Evolutionary conservation across 1,284 basidiomycete genomes (phyloP).

Genomic region (Athelia sp.): DNA sequence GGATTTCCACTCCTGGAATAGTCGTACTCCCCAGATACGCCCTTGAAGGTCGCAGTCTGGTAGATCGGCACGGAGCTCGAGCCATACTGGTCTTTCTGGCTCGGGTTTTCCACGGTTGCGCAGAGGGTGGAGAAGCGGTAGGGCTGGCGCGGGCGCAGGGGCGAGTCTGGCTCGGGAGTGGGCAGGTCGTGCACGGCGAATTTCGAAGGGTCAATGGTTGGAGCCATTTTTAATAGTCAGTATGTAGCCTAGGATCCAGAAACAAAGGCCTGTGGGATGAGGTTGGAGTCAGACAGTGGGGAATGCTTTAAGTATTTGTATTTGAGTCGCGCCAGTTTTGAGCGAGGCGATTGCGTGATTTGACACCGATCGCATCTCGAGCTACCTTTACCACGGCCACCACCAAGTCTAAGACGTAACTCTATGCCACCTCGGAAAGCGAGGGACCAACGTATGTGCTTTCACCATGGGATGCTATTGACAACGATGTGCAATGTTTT

Average conservation of each 20-base stretch:
- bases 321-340: not conserved
- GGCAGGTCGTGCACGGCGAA: conserved; percentile 40
- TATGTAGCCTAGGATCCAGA: not conserved
- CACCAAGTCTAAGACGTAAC: not conserved
- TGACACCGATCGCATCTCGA: too few relatives aligned
- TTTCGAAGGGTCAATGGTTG: conserved; percentile 14
- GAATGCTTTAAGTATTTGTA: too few relatives aligned
- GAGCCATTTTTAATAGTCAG: conserved; percentile 10
- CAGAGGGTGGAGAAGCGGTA: conserved; percentile 84
- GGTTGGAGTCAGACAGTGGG: not conserved
- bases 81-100: conserved; percentile 94
- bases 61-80: conserved; percentile 96
- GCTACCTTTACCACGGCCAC: not conserved
- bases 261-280: not conserved
- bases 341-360: not conserved
- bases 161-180: conserved; percentile 76
- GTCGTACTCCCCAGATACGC: conserved; percentile 86
- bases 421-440: conserved; percentile 40
- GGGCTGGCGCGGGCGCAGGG: conserved; percentile 56
- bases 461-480: not conserved
- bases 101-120: conserved; percentile 85
- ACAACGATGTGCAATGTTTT: not conserved
- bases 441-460: conserved; percentile 37
- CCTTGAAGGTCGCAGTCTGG: conserved; percentile 98
- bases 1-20: conserved; percentile 97